Evolutionary conservation across 495 filamentous ascomycete genomes (phyloP).

Genomic region (Hyphodiscus hymeniophilus): DNA sequence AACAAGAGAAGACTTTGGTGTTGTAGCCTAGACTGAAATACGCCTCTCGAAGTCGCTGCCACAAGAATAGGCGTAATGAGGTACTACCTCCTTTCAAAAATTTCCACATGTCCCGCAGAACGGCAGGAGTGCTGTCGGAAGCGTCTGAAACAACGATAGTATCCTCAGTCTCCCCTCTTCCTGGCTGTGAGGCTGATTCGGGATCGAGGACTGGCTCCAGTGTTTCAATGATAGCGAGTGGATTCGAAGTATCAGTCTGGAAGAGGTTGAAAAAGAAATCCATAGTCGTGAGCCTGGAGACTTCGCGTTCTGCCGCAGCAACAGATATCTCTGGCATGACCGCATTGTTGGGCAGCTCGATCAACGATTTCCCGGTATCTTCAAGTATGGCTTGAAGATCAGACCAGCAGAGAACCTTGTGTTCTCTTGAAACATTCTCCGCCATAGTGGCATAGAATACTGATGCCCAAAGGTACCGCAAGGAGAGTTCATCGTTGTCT

Average conservation of each 20-base stretch:
- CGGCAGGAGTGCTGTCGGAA: conserved; percentile 33
- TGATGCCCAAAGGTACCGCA: conserved; percentile 77
- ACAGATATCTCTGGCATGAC: conserved; percentile 85
- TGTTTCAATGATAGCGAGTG: conserved; percentile 76
- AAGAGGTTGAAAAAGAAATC: conserved; percentile 92
- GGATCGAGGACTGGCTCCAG: conserved; percentile 87
- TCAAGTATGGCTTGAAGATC: conserved; percentile 44
- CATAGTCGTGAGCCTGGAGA: conserved; percentile 85
- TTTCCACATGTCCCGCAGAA: conserved; percentile 64
- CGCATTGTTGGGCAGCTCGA: conserved; percentile 75
- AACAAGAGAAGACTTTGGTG: conserved; percentile 80
- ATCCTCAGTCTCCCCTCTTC: conserved; percentile 11
- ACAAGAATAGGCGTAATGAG: conserved; percentile 74
- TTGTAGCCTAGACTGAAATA: conserved; percentile 76
- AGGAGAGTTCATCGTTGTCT: conserved; percentile 38
- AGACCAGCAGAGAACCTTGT: conserved; percentile 72
- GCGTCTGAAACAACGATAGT: conserved; percentile 16
- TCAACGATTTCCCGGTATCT: conserved; percentile 29
- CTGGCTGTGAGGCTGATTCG: conserved; percentile 37
- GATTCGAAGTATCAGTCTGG: conserved; percentile 53
- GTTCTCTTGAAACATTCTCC: conserved; percentile 61
- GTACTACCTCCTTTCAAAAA: conserved; percentile 76
- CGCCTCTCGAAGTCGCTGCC: conserved; percentile 78
- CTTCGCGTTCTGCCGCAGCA: conserved; percentile 74
- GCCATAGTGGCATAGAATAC: conserved; percentile 64